phyloP scores from a whole-genome alignment of 345 rosid genomes.

The Gossypioides kirkii region DNA sequence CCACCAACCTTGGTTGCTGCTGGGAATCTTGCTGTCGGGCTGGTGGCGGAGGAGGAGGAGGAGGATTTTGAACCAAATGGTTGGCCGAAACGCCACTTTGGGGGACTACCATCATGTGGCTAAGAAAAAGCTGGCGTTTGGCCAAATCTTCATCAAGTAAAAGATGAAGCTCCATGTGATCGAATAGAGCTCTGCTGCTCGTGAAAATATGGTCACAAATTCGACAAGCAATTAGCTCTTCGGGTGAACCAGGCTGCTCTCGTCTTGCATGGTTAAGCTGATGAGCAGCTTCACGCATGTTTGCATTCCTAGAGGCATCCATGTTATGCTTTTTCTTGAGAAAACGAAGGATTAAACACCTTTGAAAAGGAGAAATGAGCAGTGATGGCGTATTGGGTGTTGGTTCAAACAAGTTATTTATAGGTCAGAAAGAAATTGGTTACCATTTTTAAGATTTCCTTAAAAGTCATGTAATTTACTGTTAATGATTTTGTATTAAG shows the following conservation, averaged over 20 bases:
- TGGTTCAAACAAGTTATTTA: not conserved
- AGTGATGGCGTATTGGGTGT: not conserved
- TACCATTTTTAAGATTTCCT: not conserved
- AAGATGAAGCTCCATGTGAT: constrained; percentile 7
- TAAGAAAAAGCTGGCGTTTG: not conserved
- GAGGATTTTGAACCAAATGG: not conserved
- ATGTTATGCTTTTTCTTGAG: not conserved
- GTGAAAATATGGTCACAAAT: not conserved
- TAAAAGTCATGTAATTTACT: not conserved
- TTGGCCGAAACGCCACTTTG: not conserved
- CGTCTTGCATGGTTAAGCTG: not conserved
- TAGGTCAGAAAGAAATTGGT: not conserved
- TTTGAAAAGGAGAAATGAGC: not conserved
- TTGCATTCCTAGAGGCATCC: not conserved
- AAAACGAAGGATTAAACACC: not conserved
- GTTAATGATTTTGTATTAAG: not conserved
- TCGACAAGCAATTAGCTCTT: constrained; percentile 3
- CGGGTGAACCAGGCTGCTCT: not conserved
- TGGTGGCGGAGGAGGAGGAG: no score
- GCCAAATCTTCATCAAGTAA: not conserved
- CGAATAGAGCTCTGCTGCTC: not conserved
- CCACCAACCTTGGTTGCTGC: not conserved
- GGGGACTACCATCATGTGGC: not conserved
- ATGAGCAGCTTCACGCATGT: no score
- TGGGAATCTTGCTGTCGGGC: not conserved